Base-by-base conservation (phyloP, 2,329 filamentous ascomycete species). In the Penicillium rolfsii region DNA sequence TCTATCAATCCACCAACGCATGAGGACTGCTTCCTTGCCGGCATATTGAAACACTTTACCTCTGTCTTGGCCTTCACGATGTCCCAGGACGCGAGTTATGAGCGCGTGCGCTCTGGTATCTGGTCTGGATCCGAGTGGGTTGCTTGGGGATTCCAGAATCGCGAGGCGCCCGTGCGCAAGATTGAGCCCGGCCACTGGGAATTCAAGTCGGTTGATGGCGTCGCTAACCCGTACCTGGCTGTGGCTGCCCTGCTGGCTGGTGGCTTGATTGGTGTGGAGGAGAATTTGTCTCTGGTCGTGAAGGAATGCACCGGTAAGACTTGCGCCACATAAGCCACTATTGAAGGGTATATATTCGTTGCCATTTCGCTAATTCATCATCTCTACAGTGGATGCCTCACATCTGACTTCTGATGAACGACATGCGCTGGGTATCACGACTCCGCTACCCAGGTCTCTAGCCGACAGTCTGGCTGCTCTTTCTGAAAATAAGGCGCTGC, bases 121-220 rank as follows among this genome's bases (percentile, higher is more conserved):
- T 95, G 91, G 91, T 85, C 90, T 0, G 90, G 90, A n/a, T 90
- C 90, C 0, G 85, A 87, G 7, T 93, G 89, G 87, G 84, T 93
- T 0, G 80, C 88, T 0, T 96, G 91, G 91, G 91, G 91, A 12
- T 90, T 87, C 4, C 88, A 95, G 76, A 95, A 95, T 74, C 86
- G 90, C 19, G 90, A 94, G 78, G 82, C 86, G 4, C 89, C 91
- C 0, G 79, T 96, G 9, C 84, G 91, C 12, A 88, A 89, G 72
- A 84, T 92, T 52, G 79, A 80, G 3, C 78, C 74, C 2, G 87
- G 85, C 22, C 88, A 91, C 70, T 96, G 91, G 89, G 91, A 96
- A 76, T 68, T 96, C 24, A 89, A 91, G 70, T 86, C 84, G 57
- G 71, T 94, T n/a, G 91, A 96, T 70, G 91, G 91, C 0, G 76